Base-by-base conservation (phyloP, 164 flowering plant genomes). In the Euptelea pleiosperma region DNA sequence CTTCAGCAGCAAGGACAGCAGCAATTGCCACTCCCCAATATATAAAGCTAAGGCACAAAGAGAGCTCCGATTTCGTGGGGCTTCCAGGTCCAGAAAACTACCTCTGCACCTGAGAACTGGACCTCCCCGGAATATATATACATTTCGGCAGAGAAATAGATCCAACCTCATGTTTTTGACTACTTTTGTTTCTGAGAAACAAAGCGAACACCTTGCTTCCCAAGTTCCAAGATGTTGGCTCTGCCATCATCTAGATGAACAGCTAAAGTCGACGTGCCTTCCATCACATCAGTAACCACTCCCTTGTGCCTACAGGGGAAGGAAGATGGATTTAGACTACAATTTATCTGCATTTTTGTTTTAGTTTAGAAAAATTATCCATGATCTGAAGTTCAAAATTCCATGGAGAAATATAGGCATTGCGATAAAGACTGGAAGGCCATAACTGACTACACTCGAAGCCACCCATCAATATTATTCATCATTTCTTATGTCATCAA, bases 161-260 rank as follows among this genome's bases (percentile, higher is more conserved):
- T 26, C 16, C 34, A 35, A 42, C 55, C 40, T 60, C 78, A 82
- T 6, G 70, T 24, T 61, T 57, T 75, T 14, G 78, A 56, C 40
- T 81, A 74, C 74, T 82, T 88, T 52, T 78, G 86, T 74, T 85
- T 93, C 61, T 82, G 87, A 52, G 95, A 73, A 61, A 88, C 76
- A 66, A 94, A 85, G 6, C 97, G 95, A 61, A 94, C 70, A 22
- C 87, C 78, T 63, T 94, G 96, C 71, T 87, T 89, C 50, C 84
- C 93, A 45, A 88, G 85, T 61, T 91, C 90, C 66, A 88, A 34
- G 1, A 68, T 68, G 75, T 69, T 82, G 15, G 72, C 67, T 64
- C 75, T 78, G 52, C 97, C 96, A 75, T 91, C 89, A 68, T 91
- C 97, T 11, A 94, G 76, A 14, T 62, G 68, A 45, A 91, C 82